Evolutionary conservation across 2,329 filamentous ascomycete species (phyloP).

Genomic region (Boeremia lycopersici): DNA sequence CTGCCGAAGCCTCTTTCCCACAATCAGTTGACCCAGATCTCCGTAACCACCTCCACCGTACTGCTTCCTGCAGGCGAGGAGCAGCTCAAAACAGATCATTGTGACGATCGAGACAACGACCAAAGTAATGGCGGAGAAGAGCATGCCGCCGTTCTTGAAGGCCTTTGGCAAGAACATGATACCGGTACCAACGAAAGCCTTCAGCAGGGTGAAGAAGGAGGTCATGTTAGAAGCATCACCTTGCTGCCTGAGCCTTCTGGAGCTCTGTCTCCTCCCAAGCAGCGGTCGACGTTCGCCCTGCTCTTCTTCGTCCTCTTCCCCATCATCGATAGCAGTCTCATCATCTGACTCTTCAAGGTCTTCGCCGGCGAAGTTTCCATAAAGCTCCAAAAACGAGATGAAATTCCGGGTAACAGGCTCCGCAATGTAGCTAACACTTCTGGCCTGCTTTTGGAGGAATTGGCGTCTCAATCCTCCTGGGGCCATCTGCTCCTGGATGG

Average conservation of each 20-base stretch:
- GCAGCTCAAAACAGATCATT: conserved; percentile 72
- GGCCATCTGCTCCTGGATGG: conserved; percentile 53
- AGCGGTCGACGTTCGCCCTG: conserved; percentile 66
- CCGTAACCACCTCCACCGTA: conserved; percentile 76
- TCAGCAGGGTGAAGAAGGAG: conserved; percentile 78
- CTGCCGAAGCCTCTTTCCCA: conserved; percentile 66
- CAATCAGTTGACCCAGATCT: conserved; percentile 71
- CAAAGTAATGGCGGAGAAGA: conserved; percentile 74
- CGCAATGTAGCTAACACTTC: conserved; percentile 50
- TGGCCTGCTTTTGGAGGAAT: conserved; percentile 53
- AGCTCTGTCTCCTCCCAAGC: conserved; percentile 61
- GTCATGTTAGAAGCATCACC: conserved; percentile 72
- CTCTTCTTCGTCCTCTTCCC: conserved; percentile 59
- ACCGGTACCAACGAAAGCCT: conserved; percentile 79
- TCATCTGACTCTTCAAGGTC: conserved; percentile 66
- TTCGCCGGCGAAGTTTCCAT: conserved; percentile 78
- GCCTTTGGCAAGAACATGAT: conserved; percentile 84
- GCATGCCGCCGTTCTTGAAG: conserved; percentile 76
- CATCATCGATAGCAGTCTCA: conserved; percentile 59
- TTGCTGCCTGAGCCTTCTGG: conserved; percentile 52
- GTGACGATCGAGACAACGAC: conserved; percentile 69
- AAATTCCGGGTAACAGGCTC: conserved; percentile 71
- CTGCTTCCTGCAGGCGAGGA: conserved; percentile 68
- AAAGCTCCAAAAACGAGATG: conserved; percentile 76
- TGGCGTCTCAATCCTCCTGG: conserved; percentile 63